These are phyloP conservation scores for Onygena corvina DNA, from an alignment of 2,329 filamentous ascomycete species.

Conservation along the genomic window DNA sequence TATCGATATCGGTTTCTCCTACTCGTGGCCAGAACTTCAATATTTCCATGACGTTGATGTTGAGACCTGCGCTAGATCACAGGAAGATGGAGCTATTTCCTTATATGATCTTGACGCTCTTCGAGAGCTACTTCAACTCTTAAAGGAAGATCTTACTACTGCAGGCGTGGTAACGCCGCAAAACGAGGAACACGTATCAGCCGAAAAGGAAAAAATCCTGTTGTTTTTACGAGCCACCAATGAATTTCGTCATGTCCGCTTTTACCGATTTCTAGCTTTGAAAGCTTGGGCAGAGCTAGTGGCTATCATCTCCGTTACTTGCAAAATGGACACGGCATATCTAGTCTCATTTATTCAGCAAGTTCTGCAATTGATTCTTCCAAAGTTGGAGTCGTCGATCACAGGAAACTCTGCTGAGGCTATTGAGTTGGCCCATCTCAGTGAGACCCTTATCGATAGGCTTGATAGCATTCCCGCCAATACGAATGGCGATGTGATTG, in stretches of 20 bases:
- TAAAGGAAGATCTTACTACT: slow-evolving; percentile 25
- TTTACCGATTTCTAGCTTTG: slow-evolving; percentile 53
- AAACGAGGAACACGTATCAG: slow-evolving; percentile 31
- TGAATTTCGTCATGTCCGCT: slow-evolving; percentile 27
- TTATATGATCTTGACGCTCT: slow-evolving; percentile 61
- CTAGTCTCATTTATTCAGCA: slow-evolving; percentile 73
- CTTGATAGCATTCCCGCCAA: slow-evolving; percentile 28
- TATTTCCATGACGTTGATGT: slow-evolving; percentile 58
- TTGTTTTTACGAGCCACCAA: slow-evolving; percentile 33
- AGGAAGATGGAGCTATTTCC: slow-evolving; percentile 38
- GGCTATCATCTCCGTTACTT: slow-evolving; percentile 68
- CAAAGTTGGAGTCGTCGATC: slow-evolving; percentile 70
- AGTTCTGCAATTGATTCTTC: slow-evolving; percentile 73
- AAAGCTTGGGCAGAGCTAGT: slow-evolving; percentile 75
- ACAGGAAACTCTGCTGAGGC: slow-evolving; percentile 57
- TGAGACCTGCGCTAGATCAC: slow-evolving; percentile 49
- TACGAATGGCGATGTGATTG: slow-evolving; percentile 53
- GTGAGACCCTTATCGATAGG: slow-evolving; percentile 47
- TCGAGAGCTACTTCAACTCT: slow-evolving; percentile 57
- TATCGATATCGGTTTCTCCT: slow-evolving; percentile 40
- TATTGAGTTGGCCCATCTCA: slow-evolving; percentile 64
- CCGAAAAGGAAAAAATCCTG: slow-evolving; percentile 30
- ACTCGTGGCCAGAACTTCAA: slow-evolving; percentile 42
- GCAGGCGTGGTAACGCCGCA: slow-evolving; percentile 36
- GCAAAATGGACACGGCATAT: slow-evolving; percentile 61